Evolutionary conservation across 1,284 basidiomycete genomes (phyloP).

Genomic region (Boletus calvinii): DNA sequence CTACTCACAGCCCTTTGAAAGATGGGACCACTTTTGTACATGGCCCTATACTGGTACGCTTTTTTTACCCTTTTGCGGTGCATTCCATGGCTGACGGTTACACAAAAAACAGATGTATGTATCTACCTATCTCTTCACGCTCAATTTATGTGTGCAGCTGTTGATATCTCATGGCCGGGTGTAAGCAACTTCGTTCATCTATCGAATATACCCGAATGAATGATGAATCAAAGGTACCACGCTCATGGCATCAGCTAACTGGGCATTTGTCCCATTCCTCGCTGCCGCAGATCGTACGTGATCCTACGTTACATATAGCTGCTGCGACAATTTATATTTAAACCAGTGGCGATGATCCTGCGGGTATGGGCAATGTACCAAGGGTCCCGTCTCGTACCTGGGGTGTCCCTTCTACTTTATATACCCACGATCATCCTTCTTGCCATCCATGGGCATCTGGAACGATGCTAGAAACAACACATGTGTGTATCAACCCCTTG

Average conservation of each 20-base stretch:
- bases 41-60: background rate
- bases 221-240: background rate
- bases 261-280: background rate
- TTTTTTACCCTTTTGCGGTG: background rate
- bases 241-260: background rate
- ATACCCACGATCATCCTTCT: background rate
- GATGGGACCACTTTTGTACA: conserved; percentile 2
- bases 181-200: background rate
- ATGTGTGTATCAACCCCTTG: background rate
- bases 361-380: conserved; percentile 3
- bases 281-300: conserved; percentile 6
- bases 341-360: conserved; percentile 1
- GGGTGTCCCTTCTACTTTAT: background rate
- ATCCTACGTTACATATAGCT: no score
- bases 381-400: background rate
- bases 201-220: background rate
- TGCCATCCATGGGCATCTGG: background rate
- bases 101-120: background rate
- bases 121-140: background rate
- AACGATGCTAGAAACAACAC: background rate
- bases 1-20: background rate
- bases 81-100: background rate
- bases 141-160: background rate
- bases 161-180: background rate
- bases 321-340: no score